Base-by-base conservation (phyloP, 176 grass and related monocot species). In the Ampelocalamus luodianensis region DNA sequence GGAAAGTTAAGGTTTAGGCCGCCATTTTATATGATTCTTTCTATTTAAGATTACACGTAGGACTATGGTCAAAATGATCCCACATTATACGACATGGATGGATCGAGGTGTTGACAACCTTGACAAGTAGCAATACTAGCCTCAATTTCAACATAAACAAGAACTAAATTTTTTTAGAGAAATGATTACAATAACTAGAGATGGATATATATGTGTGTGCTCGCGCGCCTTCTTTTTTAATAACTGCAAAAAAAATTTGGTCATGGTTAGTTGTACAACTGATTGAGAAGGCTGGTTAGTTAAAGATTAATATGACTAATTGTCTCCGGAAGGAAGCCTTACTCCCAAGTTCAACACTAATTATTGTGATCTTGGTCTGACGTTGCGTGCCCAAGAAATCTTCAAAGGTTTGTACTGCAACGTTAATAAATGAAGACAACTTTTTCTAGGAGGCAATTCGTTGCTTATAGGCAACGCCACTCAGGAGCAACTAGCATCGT, bases 381-480 rank as follows among this genome's bases (percentile, higher is more conserved):
- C 42, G 3, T 86, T 58, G 15, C 55, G 15, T 65, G 32, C 64
- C 2, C 15, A 22, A 64, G 43, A 23, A 73, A 65, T 43, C 22
- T 79, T 15, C 50, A 14, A 56, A 56, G 24, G n/a, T 34, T 8
- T 66, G 46, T 74, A 49, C 69, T 87, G 23, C 44, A 26, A 32
- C 1, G 9, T 51, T 3, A 58, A 53, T 81, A 87, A 67, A 81
- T 81, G 45, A 62, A 74, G 36, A 45, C 6, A 23, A 5, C 36
- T 26, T 68, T 72, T 87, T 81, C 46, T 65, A 11, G 29, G 67
- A 73, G 56, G 34, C 56, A 80, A 54, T 43, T 58, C 49, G 23
- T 81, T 81, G 46, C 78, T 87, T 74, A 6, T 63, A 75, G 70
- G 69, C 37, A 87, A 87, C 78, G 70, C 12, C 62, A 38, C 44